Evolutionary conservation across 2,329 filamentous ascomycete species (phyloP).

Genomic region (Hymenoscyphus repandus): DNA sequence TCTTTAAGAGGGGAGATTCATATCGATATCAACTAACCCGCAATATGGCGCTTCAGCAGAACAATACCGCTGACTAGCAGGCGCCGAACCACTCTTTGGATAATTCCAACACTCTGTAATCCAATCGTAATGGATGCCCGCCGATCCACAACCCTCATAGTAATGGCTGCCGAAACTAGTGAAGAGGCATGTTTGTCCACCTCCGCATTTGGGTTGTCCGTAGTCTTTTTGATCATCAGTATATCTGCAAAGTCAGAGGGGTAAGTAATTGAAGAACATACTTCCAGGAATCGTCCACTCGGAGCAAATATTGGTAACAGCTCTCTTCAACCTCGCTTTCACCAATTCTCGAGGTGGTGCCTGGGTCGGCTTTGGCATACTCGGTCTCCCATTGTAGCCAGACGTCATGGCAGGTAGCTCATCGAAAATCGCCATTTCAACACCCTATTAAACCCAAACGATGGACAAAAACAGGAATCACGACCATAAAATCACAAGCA

Average conservation of each 20-base stretch:
- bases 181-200: conserved; percentile 22
- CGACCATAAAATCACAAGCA: too few species aligned
- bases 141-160: conserved; percentile 23
- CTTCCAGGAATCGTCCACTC: conserved; percentile 24
- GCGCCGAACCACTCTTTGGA: conserved; percentile 8
- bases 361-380: conserved; percentile 13
- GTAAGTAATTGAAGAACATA: background rate
- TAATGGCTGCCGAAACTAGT: conserved; percentile 10
- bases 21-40: conserved; percentile 3
- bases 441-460: too few species aligned
- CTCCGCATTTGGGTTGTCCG: conserved; percentile 18
- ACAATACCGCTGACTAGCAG: conserved; percentile 17
- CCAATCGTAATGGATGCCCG: conserved; percentile 19
- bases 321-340: conserved; percentile 18
- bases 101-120: conserved; percentile 20
- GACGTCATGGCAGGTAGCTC: conserved; percentile 7
- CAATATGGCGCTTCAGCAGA: conserved; percentile 13
- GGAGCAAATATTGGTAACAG: conserved; percentile 17
- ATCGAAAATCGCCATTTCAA: too few species aligned
- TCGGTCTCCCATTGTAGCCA: conserved; percentile 7
- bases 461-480: too few species aligned
- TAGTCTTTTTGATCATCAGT: conserved; percentile 6
- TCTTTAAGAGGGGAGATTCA: too few species aligned
- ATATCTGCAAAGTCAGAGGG: background rate
- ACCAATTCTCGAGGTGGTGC: conserved; percentile 21